Base-by-base conservation (phyloP, 2,329 filamentous ascomycete genomes). In the Microcera coccophila region DNA sequence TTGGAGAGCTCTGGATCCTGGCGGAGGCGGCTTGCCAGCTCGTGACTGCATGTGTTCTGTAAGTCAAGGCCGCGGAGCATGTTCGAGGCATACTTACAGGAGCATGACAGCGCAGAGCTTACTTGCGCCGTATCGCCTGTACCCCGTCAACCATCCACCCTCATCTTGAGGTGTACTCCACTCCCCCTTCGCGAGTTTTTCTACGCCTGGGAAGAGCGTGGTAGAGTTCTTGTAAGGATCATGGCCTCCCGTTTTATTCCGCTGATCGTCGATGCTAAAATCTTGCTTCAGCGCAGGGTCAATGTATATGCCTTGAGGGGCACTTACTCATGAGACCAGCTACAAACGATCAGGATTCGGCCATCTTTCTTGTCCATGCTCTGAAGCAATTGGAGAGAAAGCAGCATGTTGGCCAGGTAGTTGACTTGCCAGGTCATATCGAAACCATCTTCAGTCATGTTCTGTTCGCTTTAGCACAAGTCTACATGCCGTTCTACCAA, bases 61-160 rank as follows among this genome's bases (percentile, higher is more conserved):
- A 17, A 59, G 49, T 16, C 17, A n/a, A 22, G 10, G 24, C 11
- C 20, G 9, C 1, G 2, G 40, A 24, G 17, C 32, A 15, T n/a
- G 22, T 26, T 8, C 9, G 15, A 19, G 21, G 11, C 11, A 4
- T 10, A 49, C 56, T 52, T 47, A 62, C 55, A 57, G 50, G 52
- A 69, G 56, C 62, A 68, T 67, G 10, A 69, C 52, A 15, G 47
- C 53, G 47, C 59, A 69, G 7, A 69, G 57, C 45, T 68, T 70
- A 26, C 61, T 58, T n/a, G 64, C 66, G 8, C 64, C 67, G 38
- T 70, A 69, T 20, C 67, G 60, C 16, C 65, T 58, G 41, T 50
- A 60, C 9, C 64, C 66, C 4, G 53, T 42, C 11, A 40, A 50
- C 54, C 54, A 59, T 12, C 55, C 56, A 33, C 57, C 46, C 8